Percentiles rank a stretch among this genome's conserved stretches.
Conservation (phyloP, 495 filamentous ascomycete genomes). For the Margaritispora aquatica region DNA sequence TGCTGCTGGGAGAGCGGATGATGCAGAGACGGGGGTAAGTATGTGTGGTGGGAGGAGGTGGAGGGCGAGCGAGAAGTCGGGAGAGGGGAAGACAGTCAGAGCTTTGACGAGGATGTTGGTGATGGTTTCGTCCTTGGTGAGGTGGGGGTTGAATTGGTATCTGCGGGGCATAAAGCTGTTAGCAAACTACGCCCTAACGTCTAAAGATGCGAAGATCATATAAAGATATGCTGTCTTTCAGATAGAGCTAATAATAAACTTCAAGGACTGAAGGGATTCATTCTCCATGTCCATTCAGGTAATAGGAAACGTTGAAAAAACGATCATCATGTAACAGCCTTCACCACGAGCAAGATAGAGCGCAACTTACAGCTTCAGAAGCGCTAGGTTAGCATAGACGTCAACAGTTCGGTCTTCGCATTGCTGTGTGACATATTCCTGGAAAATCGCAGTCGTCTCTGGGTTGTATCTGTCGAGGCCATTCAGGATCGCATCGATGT, state of each 20-base stretch:
- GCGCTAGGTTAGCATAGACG: slow-evolving; percentile 89
- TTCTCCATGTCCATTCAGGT: slow-evolving; percentile 60
- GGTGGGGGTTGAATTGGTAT: slow-evolving; percentile 99
- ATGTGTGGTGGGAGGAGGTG: slow-evolving; percentile 82
- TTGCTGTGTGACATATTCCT: slow-evolving; percentile 91
- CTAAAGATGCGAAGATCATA: background rate
- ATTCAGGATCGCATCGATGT: slow-evolving; percentile 86
- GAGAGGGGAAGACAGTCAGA: slow-evolving; percentile 92
- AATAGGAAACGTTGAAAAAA: slow-evolving; percentile 95
- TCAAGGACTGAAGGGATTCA: slow-evolving; percentile 44
- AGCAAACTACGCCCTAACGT: background rate
- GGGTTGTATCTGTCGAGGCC: slow-evolving; percentile 98
- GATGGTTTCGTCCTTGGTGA: slow-evolving; percentile 89
- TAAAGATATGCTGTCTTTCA: slow-evolving; percentile 36
- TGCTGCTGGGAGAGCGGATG: slow-evolving; percentile 40
- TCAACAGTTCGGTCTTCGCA: slow-evolving; percentile 93
- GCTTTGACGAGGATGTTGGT: slow-evolving; percentile 99
- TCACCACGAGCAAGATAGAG: background rate
- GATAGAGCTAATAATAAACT: slow-evolving; percentile 59
- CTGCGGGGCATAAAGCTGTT: slow-evolving; percentile 37
- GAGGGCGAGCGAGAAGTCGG: slow-evolving; percentile 89
- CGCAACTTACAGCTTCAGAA: slow-evolving; percentile 92
- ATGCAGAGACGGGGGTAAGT: slow-evolving; percentile 34
- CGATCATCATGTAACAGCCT: slow-evolving; percentile 56
- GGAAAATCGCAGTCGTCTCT: slow-evolving; percentile 87